A percentile compares a stretch with the other conserved stretches of the same genome.
These are phyloP conservation scores for Astragalus membranaceus DNA, from an alignment of 306 rosid species.

Conservation along the genomic window DNA sequence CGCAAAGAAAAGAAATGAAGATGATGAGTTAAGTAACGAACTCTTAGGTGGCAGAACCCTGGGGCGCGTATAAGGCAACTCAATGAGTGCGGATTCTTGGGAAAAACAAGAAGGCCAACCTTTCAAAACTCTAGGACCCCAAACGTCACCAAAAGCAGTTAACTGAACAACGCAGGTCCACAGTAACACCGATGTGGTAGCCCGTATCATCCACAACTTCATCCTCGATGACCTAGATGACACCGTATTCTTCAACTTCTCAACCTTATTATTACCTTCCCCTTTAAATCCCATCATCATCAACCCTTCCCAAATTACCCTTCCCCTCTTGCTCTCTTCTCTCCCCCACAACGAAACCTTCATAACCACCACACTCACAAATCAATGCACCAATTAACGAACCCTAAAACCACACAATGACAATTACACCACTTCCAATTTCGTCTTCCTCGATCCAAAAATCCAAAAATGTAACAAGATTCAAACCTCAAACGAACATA, in stretches of 20 bases:
- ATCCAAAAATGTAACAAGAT: slow-evolving; percentile 1
- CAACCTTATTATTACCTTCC: slow-evolving; percentile 39
- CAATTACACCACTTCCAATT: background rate
- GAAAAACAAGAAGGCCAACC: slow-evolving; percentile 96
- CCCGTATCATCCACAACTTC: slow-evolving; percentile 88
- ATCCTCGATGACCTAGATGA: slow-evolving; percentile 62
- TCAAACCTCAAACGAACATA: background rate
- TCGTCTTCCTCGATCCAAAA: slow-evolving; percentile 9
- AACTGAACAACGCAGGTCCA: slow-evolving; percentile 92
- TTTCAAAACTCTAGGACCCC: slow-evolving; percentile 92
- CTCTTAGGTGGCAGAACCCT: slow-evolving; percentile 83
- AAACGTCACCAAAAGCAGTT: slow-evolving; percentile 75
- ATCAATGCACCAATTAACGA: slow-evolving; percentile 23
- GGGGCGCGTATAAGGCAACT: slow-evolving; percentile 30
- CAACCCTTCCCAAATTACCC: slow-evolving; percentile 44
- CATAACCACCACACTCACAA: background rate
- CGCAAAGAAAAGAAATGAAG: background rate
- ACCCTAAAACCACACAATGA: slow-evolving; percentile 22
- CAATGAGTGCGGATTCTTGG: slow-evolving; percentile 45
- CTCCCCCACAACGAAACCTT: slow-evolving; percentile 10
- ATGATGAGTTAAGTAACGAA: slow-evolving; percentile 11
- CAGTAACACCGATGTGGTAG: slow-evolving; percentile 68
- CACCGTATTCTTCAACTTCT: slow-evolving; percentile 43
- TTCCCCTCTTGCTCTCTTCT: slow-evolving; percentile 36
- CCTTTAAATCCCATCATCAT: slow-evolving; percentile 65